Base-by-base conservation (phyloP, 2,329 filamentous ascomycete genomes). In the Xylaria sp. region DNA sequence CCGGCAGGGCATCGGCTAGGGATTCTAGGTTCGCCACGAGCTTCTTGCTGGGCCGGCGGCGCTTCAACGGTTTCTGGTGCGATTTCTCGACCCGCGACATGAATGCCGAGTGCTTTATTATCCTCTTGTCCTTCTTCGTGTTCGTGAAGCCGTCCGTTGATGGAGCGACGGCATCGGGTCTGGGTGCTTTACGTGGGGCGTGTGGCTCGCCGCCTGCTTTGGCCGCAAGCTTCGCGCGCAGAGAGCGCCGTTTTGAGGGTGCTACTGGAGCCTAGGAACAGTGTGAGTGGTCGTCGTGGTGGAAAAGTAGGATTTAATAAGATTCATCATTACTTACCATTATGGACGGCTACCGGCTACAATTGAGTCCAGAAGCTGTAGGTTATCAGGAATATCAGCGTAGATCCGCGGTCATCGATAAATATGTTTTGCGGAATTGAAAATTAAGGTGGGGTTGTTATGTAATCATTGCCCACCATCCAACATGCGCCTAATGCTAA, bases 51-150 rank as follows among this genome's bases (percentile, higher is more conserved):
- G 92, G 90, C 4, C 91, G 82, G 72, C 92, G 85, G 7, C 89
- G 86, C 79, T 91, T 90, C n/a, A 85, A 83, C 9, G 85, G 79
- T 77, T 86, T 89, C 63, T 79, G 79, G 62, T 80, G 74, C 67
- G 82, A 73, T 73, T 94, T 93, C 72, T 89, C 83, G 75, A 97
- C 92, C 71, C 90, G 92, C 23, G 89, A 90, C 33, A 97, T 84
- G 72, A 98, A 93, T 15, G 90, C 82, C 0, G 92, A 91, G 84
- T 93, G 93, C 78, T 94, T 94, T 75, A 97, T 93, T 40, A 86
- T 83, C 28, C 91, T 92, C 83, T 95, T 97, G 83, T 97, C 93
- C 77, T 88, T 90, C 81, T 97, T 98, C 71, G 86, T 89, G 63
- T 89, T 87, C 69, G 89, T 83, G 80, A 95, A 94, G 68, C 79